Conservation (phyloP, 495 filamentous ascomycete genomes). For the Penicillium simplicissimum region DNA sequence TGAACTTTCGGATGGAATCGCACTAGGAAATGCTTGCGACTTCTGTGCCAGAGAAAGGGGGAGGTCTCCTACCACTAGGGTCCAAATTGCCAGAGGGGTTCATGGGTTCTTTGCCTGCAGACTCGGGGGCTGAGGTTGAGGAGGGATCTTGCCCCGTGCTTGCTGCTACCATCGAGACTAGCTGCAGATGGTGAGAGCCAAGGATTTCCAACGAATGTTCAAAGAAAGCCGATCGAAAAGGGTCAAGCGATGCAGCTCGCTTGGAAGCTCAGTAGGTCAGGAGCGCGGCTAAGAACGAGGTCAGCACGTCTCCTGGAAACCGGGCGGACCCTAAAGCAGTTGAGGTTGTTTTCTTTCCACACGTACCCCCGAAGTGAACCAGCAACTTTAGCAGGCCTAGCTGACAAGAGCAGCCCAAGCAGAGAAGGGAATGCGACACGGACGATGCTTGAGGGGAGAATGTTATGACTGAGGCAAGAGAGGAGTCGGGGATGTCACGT, state of each 20-base stretch:
- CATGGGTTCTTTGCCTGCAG: constrained; percentile 41
- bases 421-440: constrained; percentile 15
- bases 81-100: constrained; percentile 32
- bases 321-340: constrained; percentile 27
- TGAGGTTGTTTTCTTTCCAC: constrained; percentile 2
- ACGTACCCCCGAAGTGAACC: constrained; percentile 26
- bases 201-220: background rate
- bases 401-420: constrained; percentile 17
- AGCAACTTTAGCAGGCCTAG: constrained; percentile 21
- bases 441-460: constrained; percentile 13
- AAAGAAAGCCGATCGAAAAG: constrained; percentile 11
- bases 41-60: background rate
- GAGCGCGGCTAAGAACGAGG: constrained; percentile 27
- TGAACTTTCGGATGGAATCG: background rate
- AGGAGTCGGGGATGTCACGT: constrained; percentile 35
- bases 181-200: constrained; percentile 9
- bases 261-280: constrained; percentile 13
- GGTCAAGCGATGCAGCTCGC: background rate
- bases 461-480: constrained; percentile 21
- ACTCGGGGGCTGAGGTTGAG: constrained; percentile 34
- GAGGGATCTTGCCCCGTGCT: constrained; percentile 39
- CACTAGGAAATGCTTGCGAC: background rate
- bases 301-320: constrained; percentile 44
- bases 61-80: constrained; percentile 21
- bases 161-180: constrained; percentile 41